Evolutionary conservation across 2,329 filamentous ascomycete genomes (phyloP).

Genomic region (Zymoseptoria passerinii): DNA sequence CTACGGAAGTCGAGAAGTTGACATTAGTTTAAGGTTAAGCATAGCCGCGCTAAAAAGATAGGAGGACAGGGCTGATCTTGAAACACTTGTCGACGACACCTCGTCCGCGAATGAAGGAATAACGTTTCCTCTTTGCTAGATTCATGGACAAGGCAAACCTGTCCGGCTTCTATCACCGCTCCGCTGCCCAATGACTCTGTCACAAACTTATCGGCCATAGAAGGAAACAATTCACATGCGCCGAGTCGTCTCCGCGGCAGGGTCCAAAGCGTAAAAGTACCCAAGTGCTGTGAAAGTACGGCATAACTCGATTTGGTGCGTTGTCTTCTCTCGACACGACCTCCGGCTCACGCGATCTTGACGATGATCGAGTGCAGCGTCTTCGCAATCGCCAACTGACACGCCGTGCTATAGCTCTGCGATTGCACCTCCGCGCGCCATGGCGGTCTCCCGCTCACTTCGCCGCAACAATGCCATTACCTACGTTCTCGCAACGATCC

Average conservation of each 20-base stretch:
- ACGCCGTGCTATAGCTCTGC: neutral
- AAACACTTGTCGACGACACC: neutral
- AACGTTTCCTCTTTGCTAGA: neutral
- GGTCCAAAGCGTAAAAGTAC: neutral
- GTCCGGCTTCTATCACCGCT: neutral
- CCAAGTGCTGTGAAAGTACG: neutral
- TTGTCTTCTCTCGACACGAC: neutral
- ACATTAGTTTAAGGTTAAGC: neutral
- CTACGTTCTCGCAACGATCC: slow-evolving; percentile 59
- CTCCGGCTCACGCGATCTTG: neutral
- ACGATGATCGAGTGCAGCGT: neutral
- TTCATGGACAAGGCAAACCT: neutral
- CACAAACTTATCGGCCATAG: too few species aligned
- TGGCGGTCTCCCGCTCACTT: slow-evolving; percentile 57
- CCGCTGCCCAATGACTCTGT: neutral
- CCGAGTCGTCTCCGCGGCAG: neutral
- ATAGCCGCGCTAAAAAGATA: neutral
- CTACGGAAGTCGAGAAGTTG: neutral
- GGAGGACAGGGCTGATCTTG: neutral
- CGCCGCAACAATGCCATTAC: slow-evolving; percentile 74
- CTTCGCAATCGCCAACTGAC: neutral
- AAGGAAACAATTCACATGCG: neutral
- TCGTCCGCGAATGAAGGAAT: neutral
- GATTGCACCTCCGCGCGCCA: slow-evolving; percentile 26
- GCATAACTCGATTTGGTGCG: neutral